phyloP scores from a whole-genome alignment of 768 basidiomycete species.

The Exsudoporus frostii region DNA sequence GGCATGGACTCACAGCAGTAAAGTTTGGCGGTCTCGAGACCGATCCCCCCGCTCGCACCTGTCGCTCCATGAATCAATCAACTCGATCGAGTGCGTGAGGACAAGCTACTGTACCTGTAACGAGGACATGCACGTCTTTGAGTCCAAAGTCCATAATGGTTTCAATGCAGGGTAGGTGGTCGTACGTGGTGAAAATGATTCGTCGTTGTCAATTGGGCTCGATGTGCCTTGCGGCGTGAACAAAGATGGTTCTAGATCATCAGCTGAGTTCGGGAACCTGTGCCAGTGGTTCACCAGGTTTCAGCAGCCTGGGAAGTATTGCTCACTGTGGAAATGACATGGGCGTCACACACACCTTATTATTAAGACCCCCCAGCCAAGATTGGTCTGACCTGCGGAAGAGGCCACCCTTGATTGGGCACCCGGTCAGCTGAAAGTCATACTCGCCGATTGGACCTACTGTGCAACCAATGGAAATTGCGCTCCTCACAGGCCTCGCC shows the following conservation, averaged over 20 bases:
- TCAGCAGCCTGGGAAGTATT: slow-evolving; percentile 15
- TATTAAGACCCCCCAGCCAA: not conserved
- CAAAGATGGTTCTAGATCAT: slow-evolving; percentile 8
- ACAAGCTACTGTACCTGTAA: slow-evolving; percentile 49
- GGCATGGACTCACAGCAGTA: slow-evolving; percentile 47
- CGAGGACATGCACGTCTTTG: slow-evolving; percentile 59
- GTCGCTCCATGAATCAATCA: slow-evolving; percentile 1
- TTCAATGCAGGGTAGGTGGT: not conserved
- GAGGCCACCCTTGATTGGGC: not conserved
- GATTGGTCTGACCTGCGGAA: not conserved
- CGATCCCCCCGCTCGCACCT: slow-evolving; percentile 79
- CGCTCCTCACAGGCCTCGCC: not conserved
- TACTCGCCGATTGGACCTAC: not conserved
- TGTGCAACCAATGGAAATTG: not conserved
- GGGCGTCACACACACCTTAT: not conserved
- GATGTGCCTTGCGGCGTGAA: slow-evolving; percentile 1
- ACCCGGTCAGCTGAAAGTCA: not conserved
- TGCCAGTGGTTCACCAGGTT: slow-evolving; percentile 6
- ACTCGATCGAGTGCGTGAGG: not conserved
- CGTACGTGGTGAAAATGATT: not conserved
- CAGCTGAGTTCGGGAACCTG: slow-evolving; percentile 1
- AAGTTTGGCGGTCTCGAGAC: slow-evolving; percentile 53
- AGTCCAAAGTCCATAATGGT: slow-evolving; percentile 53
- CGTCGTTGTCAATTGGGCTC: not conserved
- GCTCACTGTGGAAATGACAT: not conserved